Base-by-base conservation (phyloP, 2,329 filamentous ascomycete genomes). In the Ilyonectria mors-panacis region DNA sequence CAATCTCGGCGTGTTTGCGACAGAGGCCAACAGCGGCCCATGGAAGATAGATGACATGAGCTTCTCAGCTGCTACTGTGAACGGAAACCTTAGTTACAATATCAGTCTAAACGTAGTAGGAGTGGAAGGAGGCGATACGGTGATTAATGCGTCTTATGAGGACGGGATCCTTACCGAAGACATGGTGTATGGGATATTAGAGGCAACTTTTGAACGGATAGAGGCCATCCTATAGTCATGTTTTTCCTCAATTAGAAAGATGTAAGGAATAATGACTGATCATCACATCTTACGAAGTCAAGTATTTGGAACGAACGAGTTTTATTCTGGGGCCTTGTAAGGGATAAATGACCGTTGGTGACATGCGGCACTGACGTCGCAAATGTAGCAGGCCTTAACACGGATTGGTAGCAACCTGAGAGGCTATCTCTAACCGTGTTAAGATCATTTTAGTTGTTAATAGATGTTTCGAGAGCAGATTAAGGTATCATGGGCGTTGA, bases 31-130 rank as follows among this genome's bases (percentile, higher is more conserved):
- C 17, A n/a, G 10, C 13, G 33, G 62, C 3, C 48, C 26, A 15
- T 70, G 67, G 66, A 50, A 28, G 33, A 59, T 70, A 3, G 63
- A 66, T 4, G 66, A 69, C 9, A 59, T 63, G 58, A 54, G 44
- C 19, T 70, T 70, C 21, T 70, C 67, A 4, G 62, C 67, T 23
- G 35, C 62, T 2, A 33, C 62, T 0, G 58, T 70, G 0, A 63
- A 66, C 26, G 66, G 62, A 0, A 69, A 44, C 2, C 39, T 69
- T 15, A 65, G 67, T 9, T 66, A 60, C 5, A 54, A 59, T 1
- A 23, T 68, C 15, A 21, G 26, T 6, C 37, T 70, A 4, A 45
- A 57, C 39, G 44, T 66, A 3, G 23, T 28, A 0, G 67, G 67
- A 1, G 62, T 66, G 0, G 26, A 66, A 33, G 66, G 63, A 1